Conservation (phyloP, 768 basidiomycete genomes). For the Tubosaeta sp. region DNA sequence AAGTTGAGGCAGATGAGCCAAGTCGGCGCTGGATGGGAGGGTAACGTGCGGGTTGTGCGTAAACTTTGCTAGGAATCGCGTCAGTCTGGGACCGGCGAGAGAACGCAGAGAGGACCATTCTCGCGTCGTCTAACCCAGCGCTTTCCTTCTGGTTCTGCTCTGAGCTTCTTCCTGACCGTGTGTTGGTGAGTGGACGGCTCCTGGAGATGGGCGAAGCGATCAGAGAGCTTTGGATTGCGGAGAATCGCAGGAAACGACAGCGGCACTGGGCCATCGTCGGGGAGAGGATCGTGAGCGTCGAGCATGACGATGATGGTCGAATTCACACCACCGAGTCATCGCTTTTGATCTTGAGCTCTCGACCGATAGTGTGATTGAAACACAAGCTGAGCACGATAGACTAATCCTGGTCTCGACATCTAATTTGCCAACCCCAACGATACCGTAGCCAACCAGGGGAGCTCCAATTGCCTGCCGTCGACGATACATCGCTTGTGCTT, state of each 20-base stretch:
- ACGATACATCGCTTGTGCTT: too few species aligned
- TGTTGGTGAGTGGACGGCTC: constrained; percentile 6
- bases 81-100: not conserved
- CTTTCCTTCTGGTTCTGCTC: constrained; percentile 70
- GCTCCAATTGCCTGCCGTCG: too few species aligned
- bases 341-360: too few species aligned
- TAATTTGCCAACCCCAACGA: too few species aligned
- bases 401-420: too few species aligned
- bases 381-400: too few species aligned
- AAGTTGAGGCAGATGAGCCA: constrained; percentile 39
- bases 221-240: constrained; percentile 50
- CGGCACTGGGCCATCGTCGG: constrained; percentile 34
- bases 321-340: too few species aligned
- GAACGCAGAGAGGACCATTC: constrained; percentile 48
- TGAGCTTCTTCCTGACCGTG: constrained; percentile 37
- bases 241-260: constrained; percentile 73
- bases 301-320: constrained; percentile 1
- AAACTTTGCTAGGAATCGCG: constrained; percentile 52
- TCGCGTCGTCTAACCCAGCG: constrained; percentile 74
- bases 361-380: too few species aligned
- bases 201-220: constrained; percentile 53
- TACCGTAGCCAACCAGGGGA: too few species aligned
- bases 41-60: constrained; percentile 69
- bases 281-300: not conserved
- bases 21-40: constrained; percentile 56